These are phyloP conservation scores for Solanum virginianum DNA, from an alignment of 257 asterid genomes.

Conservation along the genomic window DNA sequence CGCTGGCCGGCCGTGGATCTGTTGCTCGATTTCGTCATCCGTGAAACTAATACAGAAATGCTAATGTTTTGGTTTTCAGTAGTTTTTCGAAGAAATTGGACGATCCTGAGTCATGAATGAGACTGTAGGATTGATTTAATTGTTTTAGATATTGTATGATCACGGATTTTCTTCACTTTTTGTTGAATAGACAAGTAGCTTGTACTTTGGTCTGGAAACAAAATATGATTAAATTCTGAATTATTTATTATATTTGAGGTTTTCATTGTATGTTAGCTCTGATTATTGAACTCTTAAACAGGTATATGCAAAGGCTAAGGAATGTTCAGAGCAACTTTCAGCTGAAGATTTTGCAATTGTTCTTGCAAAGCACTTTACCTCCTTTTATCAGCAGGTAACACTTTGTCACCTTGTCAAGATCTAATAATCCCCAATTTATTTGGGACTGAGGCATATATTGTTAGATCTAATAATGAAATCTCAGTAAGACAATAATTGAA, in stretches of 20 bases:
- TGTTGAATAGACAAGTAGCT: background rate
- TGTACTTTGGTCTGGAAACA: background rate
- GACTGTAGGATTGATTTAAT: background rate
- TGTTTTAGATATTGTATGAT: background rate
- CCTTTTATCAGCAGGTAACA: constrained; percentile 60
- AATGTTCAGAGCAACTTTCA: constrained; percentile 49
- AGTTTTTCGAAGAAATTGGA: background rate
- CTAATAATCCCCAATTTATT: background rate
- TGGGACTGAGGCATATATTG: background rate
- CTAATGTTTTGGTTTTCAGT: background rate
- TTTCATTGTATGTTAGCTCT: background rate
- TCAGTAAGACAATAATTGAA: background rate
- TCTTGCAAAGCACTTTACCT: constrained; percentile 84
- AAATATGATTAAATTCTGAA: background rate
- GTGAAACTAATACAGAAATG: background rate
- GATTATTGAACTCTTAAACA: constrained; percentile 14
- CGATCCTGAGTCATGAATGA: background rate
- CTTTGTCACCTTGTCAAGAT: background rate
- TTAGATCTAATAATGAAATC: background rate
- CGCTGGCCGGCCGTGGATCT: background rate
- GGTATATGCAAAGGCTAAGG: constrained; percentile 96
- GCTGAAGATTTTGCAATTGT: constrained; percentile 77
- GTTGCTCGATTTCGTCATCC: background rate
- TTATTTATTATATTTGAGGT: background rate
- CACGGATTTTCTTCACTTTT: background rate